Evolutionary conservation across 306 rosid genomes (phyloP), one percentile per base, ranked within the genome.

Genomic region (Myrica gale): DNA sequence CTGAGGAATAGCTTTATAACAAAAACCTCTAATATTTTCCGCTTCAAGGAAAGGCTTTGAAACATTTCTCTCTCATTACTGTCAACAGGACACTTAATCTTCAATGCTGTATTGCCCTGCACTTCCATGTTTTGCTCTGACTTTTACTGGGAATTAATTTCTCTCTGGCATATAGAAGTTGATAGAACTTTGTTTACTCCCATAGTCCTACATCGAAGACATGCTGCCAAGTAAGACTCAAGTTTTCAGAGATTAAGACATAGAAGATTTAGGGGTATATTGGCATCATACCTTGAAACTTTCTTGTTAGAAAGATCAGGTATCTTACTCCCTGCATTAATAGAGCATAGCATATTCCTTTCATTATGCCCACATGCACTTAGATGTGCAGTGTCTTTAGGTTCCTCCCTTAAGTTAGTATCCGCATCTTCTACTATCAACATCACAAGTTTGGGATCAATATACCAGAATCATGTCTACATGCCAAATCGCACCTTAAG

Each of bases 1-100:
- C 48, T 76, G 52, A 45, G 10, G 39, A 45, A 67, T 58, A 11
- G 37, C 19, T 55, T 68, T 15, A 32, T 55, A 67, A 67, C 47
- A 68, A 44, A 86, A 72, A 95, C 97, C 96, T 90, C 93, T 41
- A 74, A 51, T 60, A 75, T 48, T 83, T 89, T 95, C 76, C 96
- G 85, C 88, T 92, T 92, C 89, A 85, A 76, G 71, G 75, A 73
- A 21, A 76, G 72, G 76, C 68, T 76, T 11, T 48, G 62, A 69
- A 76, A 74, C 81, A 67, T 84, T 78, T 77, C 81, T 69, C 78
- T 92, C 83, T 78, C 93, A 67, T 78, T 73, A 51, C 65, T 68
- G 42, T 57, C 91, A 58, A 66, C 68, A 62, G 21, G 73, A 79
- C 76, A 72, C 57, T 69, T 82, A 80, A 58, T 80, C 80, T 85